phyloP scores from a whole-genome alignment of 2,329 filamentous ascomycete species.

The Fusarium staphyleae region DNA sequence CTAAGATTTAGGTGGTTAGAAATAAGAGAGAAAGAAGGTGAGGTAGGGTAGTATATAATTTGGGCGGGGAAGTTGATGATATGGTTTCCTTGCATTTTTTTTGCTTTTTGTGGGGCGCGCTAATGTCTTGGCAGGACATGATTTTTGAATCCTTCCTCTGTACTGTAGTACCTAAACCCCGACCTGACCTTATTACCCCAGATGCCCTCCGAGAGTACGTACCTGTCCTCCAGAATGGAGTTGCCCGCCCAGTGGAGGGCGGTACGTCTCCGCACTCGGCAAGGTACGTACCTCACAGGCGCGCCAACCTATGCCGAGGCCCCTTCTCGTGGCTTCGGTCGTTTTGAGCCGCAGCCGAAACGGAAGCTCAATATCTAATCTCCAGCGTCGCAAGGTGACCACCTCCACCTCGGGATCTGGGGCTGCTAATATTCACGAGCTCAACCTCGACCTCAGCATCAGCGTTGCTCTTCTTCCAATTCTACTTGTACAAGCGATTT shows the following conservation, averaged over 20 bases:
- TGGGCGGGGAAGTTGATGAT: background rate
- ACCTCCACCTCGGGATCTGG: slow-evolving; percentile 6
- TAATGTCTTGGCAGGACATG: slow-evolving; percentile 5
- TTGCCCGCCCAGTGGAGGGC: background rate
- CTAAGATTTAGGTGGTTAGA: background rate
- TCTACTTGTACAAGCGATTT: slow-evolving; percentile 7
- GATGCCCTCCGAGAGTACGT: slow-evolving; percentile 2
- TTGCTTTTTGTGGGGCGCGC: background rate
- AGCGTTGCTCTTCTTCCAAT: slow-evolving; percentile 9
- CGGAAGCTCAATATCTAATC: slow-evolving; percentile 20
- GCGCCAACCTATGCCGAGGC: slow-evolving; percentile 28
- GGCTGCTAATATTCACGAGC: background rate
- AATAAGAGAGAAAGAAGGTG: background rate
- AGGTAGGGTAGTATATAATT: background rate
- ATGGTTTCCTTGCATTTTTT: background rate
- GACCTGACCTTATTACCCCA: slow-evolving; percentile 15
- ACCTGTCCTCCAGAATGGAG: background rate
- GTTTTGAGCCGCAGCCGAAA: slow-evolving; percentile 35
- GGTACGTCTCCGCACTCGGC: slow-evolving; percentile 15
- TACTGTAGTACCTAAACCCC: too few relatives aligned
- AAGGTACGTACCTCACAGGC: slow-evolving; percentile 28
- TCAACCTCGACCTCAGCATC: slow-evolving; percentile 19
- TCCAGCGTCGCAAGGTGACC: slow-evolving; percentile 11
- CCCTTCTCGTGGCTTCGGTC: slow-evolving; percentile 27
- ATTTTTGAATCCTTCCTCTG: slow-evolving; percentile 11